Evolutionary conservation across 2,329 filamentous ascomycete species (phyloP).

Genomic region (Chaetomium sp.): DNA sequence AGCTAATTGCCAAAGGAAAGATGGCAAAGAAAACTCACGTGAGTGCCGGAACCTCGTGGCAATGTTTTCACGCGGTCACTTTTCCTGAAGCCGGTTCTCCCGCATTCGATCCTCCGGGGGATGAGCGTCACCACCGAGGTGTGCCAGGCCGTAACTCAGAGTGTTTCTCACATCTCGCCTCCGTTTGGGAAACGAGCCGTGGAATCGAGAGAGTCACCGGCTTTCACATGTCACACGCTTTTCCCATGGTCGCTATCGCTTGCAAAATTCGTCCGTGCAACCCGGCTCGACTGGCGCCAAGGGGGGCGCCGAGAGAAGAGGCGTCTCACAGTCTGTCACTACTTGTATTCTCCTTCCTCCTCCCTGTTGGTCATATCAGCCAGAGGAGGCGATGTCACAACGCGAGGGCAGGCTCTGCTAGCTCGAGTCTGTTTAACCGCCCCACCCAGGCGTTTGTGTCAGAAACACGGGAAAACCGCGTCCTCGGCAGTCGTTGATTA

Average conservation of each 20-base stretch:
- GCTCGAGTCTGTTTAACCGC: not conserved
- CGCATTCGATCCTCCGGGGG: not conserved
- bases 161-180: not conserved
- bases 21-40: not conserved
- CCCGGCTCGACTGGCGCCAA: not conserved
- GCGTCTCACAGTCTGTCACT: not conserved
- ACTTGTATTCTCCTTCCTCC: not conserved
- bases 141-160: not conserved
- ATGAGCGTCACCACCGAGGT: not conserved
- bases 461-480: not conserved
- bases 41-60: not conserved
- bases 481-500: not conserved
- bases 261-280: not conserved
- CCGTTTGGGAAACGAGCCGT: not conserved
- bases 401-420: not conserved
- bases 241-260: not conserved
- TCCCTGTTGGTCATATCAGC: not conserved
- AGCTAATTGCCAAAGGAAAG: not conserved
- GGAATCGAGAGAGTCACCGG: not conserved
- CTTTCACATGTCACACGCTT: not conserved
- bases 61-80: not conserved
- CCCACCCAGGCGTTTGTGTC: not conserved
- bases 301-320: not conserved
- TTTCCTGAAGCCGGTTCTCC: not conserved
- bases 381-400: not conserved